phyloP scores from a whole-genome alignment of 345 rosid species.

The Triadica sebifera region DNA sequence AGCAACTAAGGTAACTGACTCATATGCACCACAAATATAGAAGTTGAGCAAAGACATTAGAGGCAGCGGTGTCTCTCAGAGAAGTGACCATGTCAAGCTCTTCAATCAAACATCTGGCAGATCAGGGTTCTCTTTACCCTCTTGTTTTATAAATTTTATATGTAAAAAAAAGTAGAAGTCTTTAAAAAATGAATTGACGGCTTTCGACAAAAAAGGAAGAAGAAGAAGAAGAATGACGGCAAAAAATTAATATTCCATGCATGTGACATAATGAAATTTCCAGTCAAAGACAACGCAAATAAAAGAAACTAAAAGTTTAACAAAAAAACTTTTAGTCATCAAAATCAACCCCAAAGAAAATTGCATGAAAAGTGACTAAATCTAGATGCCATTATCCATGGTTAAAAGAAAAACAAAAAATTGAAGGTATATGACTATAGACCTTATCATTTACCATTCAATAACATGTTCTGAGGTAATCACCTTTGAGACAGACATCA shows the following conservation, averaged over 20 bases:
- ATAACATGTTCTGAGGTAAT: constrained; percentile 24
- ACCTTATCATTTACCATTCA: background rate
- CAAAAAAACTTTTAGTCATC: too few relatives aligned
- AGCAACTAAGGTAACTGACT: background rate
- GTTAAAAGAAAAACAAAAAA: background rate
- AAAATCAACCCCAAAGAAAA: background rate
- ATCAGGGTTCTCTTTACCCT: too few relatives aligned
- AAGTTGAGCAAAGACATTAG: background rate
- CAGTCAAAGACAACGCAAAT: background rate
- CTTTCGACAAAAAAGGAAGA: background rate
- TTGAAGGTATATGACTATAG: constrained; percentile 5
- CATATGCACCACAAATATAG: background rate
- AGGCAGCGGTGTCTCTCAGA: background rate
- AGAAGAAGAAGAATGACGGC: background rate
- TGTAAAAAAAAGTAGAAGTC: background rate
- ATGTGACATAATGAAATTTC: background rate
- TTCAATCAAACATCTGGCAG: background rate
- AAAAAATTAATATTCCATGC: background rate
- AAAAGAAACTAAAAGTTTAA: background rate
- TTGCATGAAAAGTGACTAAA: background rate
- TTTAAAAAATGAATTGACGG: background rate
- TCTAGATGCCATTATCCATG: background rate
- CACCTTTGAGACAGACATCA: constrained; percentile 99
- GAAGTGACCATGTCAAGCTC: background rate
- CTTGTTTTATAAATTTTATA: background rate